phyloP scores from a whole-genome alignment of 805 yeast species.

The Vanderwaltozyma tropicalis region DNA sequence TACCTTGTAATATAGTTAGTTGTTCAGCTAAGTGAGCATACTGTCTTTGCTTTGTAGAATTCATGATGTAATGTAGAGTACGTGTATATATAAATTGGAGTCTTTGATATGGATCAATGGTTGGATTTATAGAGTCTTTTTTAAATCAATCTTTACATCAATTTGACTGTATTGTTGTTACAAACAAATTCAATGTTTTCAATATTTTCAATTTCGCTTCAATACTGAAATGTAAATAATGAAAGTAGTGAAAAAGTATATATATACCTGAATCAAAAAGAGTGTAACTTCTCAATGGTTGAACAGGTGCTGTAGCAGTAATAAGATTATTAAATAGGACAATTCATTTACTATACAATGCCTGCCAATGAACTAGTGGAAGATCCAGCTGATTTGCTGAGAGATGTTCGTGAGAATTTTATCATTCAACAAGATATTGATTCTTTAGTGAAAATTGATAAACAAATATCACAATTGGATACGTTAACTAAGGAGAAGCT shows the following conservation, averaged over 20 bases:
- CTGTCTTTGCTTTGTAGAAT: slow-evolving; percentile 22
- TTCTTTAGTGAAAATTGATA: slow-evolving; percentile 8
- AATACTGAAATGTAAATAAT: too few relatives aligned
- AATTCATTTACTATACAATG: background rate
- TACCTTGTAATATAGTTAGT: slow-evolving; percentile 16
- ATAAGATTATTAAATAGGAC: too few relatives aligned
- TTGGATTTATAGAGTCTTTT: too few relatives aligned
- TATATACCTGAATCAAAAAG: too few relatives aligned
- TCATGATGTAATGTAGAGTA: slow-evolving; percentile 9
- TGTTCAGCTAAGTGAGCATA: slow-evolving; percentile 26
- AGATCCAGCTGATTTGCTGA: slow-evolving; percentile 16
- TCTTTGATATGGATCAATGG: too few relatives aligned
- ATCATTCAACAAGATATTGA: slow-evolving; percentile 20
- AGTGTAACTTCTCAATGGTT: too few relatives aligned
- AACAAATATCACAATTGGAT: slow-evolving; percentile 8
- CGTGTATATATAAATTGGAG: too few relatives aligned
- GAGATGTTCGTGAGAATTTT: slow-evolving; percentile 19
- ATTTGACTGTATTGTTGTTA: too few relatives aligned
- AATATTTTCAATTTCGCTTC: background rate
- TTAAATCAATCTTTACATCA: too few relatives aligned
- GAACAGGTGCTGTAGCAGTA: too few relatives aligned
- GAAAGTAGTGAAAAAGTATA: too few relatives aligned
- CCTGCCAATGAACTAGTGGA: slow-evolving; percentile 4
- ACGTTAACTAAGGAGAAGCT: slow-evolving; percentile 3
- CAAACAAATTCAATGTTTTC: too few relatives aligned